Conservation (phyloP, 176 grass and related monocot species). For the Zizania latifolia region DNA sequence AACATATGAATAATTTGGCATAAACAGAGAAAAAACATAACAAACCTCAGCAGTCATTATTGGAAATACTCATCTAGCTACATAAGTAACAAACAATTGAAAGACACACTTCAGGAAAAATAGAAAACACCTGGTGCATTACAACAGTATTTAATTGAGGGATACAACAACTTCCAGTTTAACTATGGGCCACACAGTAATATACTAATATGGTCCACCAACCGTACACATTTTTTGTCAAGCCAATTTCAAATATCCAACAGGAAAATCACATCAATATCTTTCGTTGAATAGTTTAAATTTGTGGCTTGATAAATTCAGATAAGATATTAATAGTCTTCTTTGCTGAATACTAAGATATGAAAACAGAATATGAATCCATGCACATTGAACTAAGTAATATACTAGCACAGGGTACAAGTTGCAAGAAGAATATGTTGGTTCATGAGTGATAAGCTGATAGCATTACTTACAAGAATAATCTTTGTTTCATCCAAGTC, state of each 20-base stretch:
- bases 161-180: not conserved
- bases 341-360: not conserved
- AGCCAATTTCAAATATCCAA: not conserved
- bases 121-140: not conserved
- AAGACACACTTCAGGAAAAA: not conserved
- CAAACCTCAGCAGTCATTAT: not conserved
- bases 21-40: not conserved
- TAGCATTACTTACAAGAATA: slow-evolving; percentile 56
- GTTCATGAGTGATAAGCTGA: not conserved
- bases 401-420: not conserved
- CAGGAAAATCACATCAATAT: not conserved
- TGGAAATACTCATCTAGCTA: not conserved
- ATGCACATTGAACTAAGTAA: not conserved
- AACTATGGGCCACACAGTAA: not conserved
- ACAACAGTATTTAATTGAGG: not conserved
- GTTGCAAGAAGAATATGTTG: not conserved
- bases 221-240: not conserved
- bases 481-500: slow-evolving; percentile 98
- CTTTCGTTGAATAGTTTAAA: not conserved
- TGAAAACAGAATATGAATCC: not conserved
- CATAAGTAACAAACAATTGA: not conserved
- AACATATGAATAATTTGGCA: not conserved
- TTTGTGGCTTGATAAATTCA: not conserved
- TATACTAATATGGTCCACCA: not conserved
- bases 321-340: not conserved